A percentile compares a stretch with the other conserved stretches of the same genome.
Evolutionary conservation across 352 stramenopile species (phyloP).

Genomic region (Phytopythium cucurbitacearum): DNA sequence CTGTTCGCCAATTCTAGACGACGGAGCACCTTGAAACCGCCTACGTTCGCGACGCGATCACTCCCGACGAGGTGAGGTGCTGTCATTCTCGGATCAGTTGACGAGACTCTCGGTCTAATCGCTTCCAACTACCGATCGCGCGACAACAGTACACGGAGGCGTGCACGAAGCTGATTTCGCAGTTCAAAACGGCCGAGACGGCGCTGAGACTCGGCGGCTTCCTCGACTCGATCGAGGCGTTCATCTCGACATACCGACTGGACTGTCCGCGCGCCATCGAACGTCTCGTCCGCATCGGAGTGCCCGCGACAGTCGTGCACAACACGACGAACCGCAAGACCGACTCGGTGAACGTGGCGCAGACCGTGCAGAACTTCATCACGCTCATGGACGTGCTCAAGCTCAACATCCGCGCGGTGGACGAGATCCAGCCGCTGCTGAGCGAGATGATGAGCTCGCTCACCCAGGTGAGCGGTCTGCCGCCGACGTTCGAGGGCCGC

Average conservation of each 20-base stretch:
- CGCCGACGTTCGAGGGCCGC: constrained; percentile 92
- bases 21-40: constrained; percentile 97
- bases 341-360: constrained; percentile 89
- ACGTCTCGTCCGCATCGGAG: constrained; percentile 91
- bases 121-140: constrained; percentile 2
- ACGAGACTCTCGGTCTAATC: not conserved
- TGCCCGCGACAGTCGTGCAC: constrained; percentile 90
- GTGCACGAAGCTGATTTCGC: constrained; percentile 97
- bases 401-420: constrained; percentile 95
- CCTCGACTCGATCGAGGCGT: constrained; percentile 68
- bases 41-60: constrained; percentile 95
- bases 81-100: not conserved
- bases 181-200: constrained; percentile 97
- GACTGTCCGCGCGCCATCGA: constrained; percentile 95
- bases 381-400: constrained; percentile 98
- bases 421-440: constrained; percentile 96
- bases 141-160: constrained; percentile 89
- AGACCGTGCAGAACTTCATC: constrained; percentile 98
- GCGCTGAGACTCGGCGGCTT: constrained; percentile 81
- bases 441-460: constrained; percentile 95
- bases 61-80: constrained; percentile 71
- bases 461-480: constrained; percentile 91
- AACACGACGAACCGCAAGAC: constrained; percentile 78
- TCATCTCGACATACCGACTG: constrained; percentile 94
- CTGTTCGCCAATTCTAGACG: constrained; percentile 31